Evolutionary conservation across 345 rosid species (phyloP).

Genomic region (Viola odorata): DNA sequence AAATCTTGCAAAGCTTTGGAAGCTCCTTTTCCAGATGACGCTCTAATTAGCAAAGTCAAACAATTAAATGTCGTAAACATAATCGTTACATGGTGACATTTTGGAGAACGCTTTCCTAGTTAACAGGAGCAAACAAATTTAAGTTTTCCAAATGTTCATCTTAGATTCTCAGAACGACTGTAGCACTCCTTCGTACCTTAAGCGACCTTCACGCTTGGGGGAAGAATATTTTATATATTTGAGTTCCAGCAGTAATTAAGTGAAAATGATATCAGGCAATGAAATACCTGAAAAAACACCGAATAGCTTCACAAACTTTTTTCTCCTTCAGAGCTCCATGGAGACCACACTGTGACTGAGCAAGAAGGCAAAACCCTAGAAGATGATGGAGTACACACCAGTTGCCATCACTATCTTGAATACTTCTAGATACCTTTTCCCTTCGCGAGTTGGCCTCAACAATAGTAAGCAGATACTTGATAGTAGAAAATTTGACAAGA

Average conservation of each 20-base stretch:
- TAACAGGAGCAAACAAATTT: neutral
- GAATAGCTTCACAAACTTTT: constrained; percentile 74
- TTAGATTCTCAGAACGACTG: too few relatives aligned
- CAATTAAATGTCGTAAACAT: constrained; percentile 8
- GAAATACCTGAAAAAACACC: constrained; percentile 81
- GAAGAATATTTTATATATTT: too few relatives aligned
- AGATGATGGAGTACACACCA: constrained; percentile 94
- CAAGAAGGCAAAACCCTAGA: constrained; percentile 83
- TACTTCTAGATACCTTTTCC: constrained; percentile 61
- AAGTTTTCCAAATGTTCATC: too few relatives aligned
- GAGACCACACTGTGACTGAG: constrained; percentile 59
- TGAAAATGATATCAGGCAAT: neutral
- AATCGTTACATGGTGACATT: neutral
- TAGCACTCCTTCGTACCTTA: too few relatives aligned
- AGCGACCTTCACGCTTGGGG: too few relatives aligned
- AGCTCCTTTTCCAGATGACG: constrained; percentile 84
- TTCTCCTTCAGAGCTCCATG: constrained; percentile 55
- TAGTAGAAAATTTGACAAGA: neutral
- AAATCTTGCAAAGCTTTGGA: constrained; percentile 67
- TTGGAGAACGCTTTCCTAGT: neutral
- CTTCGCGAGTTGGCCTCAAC: constrained; percentile 63
- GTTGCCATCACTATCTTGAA: constrained; percentile 63
- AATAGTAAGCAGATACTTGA: constrained; percentile 54
- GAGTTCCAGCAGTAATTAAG: neutral
- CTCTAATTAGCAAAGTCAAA: constrained; percentile 38